Evolutionary conservation across 495 filamentous ascomycete genomes (phyloP), one percentile per base, ranked within the genome.

Genomic region (Aspergillus asperescens): DNA sequence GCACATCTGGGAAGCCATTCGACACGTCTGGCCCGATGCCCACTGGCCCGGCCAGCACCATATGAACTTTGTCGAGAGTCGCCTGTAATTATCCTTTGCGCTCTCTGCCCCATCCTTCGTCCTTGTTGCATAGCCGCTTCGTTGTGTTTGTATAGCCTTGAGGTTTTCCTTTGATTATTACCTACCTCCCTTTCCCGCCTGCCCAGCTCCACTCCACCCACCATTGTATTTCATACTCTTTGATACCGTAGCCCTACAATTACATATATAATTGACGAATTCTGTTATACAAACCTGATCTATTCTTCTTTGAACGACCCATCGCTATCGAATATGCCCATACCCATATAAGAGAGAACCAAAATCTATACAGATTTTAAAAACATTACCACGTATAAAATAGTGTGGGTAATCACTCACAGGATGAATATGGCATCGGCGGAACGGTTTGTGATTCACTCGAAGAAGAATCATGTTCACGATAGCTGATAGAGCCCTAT

Each of bases 1-100:
- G 57, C 85, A 93, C 66, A 90, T 95, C 55, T 93, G 88, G 88
- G 89, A 95, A 64, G 89, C 87, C 19, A 82, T 95, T 60, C 78
- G 81, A 44, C 75, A 82, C 42, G 81, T 95, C 48, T 95, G 90
- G 90, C 90, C 90, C 0, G 85, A 91, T 57, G 80, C 81, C 7
- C 80, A 85, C 59, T 93, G 86, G 87, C 86, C 84, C 7, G 80
- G 82, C 32, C 85, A 89, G 62, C 73, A 81, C 53, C 79, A 82
- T 35, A 68, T 79, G 63, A 77, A 78, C 50, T 79, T 78, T 16
- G 72, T 86, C 34, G 83, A 86, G 59, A 84, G 80, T 56, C 74
- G 79, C 28, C 64, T 87, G 51, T 87, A 68, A 56, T 47, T 20
- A 50, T 38, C 31, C 9, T n/a, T 34, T 24, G 41, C 19, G 8